phyloP scores from a whole-genome alignment of 805 yeast genomes.

The Starmerella floris region DNA sequence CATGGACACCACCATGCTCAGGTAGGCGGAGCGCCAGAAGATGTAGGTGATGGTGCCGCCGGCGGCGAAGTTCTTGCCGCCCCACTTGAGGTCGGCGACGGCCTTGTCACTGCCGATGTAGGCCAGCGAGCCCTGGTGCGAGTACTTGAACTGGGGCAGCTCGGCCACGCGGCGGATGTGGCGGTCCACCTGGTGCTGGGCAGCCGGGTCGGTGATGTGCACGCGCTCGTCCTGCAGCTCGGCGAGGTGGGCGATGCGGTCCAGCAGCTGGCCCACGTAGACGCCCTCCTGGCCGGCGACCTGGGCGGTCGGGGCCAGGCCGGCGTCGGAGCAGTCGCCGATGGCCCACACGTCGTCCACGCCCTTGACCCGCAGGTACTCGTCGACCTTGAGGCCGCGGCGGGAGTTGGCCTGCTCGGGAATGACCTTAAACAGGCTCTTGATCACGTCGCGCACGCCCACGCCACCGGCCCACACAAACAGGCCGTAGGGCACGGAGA shows the following conservation, averaged over 20 bases:
- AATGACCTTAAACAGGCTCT: conserved; percentile 51
- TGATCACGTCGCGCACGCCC: conserved; percentile 66
- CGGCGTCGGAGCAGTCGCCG: conserved; percentile 87
- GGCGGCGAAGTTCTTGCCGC: conserved; percentile 60
- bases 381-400: conserved; percentile 81
- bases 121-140: conserved; percentile 86
- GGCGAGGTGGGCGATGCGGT: conserved; percentile 33
- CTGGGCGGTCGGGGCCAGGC: conserved; percentile 92
- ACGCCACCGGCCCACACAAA: conserved; percentile 98
- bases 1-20: conserved; percentile 80
- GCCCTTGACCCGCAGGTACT: conserved; percentile 70
- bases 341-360: conserved; percentile 70
- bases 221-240: conserved; percentile 27
- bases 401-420: conserved; percentile 57
- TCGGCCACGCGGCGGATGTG: conserved; percentile 28
- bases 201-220: conserved; percentile 6
- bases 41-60: conserved; percentile 81
- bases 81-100: conserved; percentile 68
- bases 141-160: conserved; percentile 52
- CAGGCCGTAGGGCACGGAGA: conserved; percentile 75
- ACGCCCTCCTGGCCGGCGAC: conserved; percentile 92
- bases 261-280: conserved; percentile 61
- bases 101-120: conserved; percentile 87
- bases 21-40: conserved; percentile 91
- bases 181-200: conserved; percentile 19